A percentile compares a stretch with the other conserved stretches of the same genome.
phyloP scores from a whole-genome alignment of 2,329 filamentous ascomycete species.

The Trichoderma gracile region DNA sequence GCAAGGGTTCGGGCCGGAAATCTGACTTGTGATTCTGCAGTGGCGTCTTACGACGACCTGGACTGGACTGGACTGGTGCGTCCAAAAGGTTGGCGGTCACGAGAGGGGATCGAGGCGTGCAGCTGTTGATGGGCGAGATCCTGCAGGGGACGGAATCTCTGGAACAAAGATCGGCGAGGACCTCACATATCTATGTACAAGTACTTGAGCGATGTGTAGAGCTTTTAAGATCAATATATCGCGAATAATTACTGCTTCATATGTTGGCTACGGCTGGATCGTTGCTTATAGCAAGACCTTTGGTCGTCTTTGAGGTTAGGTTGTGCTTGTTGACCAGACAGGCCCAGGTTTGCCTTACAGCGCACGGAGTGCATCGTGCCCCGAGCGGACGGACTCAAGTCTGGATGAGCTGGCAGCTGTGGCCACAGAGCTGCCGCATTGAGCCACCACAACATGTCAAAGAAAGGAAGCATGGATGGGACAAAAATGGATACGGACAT shows the following conservation, averaged over 20 bases:
- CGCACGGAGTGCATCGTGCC: not conserved
- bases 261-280: not conserved
- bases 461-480: not conserved
- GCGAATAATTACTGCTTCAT: not conserved
- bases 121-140: not conserved
- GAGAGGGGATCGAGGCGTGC: not conserved
- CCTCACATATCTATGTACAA: too few relatives aligned
- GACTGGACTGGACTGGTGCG: not conserved
- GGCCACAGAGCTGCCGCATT: slow-evolving; percentile 3
- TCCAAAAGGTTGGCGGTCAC: slow-evolving; percentile 7
- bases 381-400: not conserved
- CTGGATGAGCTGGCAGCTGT: slow-evolving; percentile 23
- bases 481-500: not conserved
- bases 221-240: not conserved
- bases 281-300: too few relatives aligned
- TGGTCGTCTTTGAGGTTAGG: not conserved
- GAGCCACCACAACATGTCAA: slow-evolving; percentile 5
- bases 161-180: not conserved
- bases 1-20: slow-evolving; percentile 19
- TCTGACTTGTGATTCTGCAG: slow-evolving; percentile 15
- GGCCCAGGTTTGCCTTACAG: not conserved
- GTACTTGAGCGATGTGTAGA: not conserved
- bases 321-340: not conserved
- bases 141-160: not conserved
- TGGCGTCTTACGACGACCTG: slow-evolving; percentile 8